Evolutionary conservation across 306 rosid genomes (phyloP).

Genomic region (Oemleria cerasiformis): DNA sequence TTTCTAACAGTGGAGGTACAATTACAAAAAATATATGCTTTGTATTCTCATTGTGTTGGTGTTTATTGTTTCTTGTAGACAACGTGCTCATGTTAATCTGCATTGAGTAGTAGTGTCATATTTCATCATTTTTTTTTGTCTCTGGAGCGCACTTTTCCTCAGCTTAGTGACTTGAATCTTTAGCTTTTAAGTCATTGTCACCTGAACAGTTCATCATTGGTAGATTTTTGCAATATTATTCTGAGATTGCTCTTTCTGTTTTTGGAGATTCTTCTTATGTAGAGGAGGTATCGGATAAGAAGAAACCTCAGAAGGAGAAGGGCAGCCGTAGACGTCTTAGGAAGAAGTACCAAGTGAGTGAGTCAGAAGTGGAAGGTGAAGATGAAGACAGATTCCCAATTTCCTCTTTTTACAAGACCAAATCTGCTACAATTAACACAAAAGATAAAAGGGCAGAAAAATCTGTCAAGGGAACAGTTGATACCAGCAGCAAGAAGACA

Average conservation of each 20-base stretch:
- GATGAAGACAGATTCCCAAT: conserved; percentile 47
- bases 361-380: conserved; percentile 36
- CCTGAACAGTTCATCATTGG: not conserved
- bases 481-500: conserved; percentile 31
- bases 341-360: conserved; percentile 52
- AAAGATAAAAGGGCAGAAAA: conserved; percentile 34
- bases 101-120: not conserved
- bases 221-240: not conserved
- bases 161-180: not conserved
- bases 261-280: conserved; percentile 27
- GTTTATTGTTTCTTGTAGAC: not conserved
- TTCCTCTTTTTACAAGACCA: conserved; percentile 44
- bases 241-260: conserved; percentile 4
- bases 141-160: not conserved
- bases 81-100: not conserved
- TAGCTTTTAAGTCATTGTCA: not conserved
- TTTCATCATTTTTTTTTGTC: not conserved
- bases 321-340: conserved; percentile 39
- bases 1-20: conserved; percentile 45
- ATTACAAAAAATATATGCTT: conserved; percentile 1
- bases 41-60: not conserved
- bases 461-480: conserved; percentile 27
- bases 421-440: conserved; percentile 26
- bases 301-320: conserved; percentile 31
- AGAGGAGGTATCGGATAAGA: conserved; percentile 40